A percentile compares a stretch with the other conserved stretches of the same genome.
These are phyloP conservation scores for Cystofilobasidium bisporidii DNA, from an alignment of 768 basidiomycete genomes.

Conservation along the genomic window DNA sequence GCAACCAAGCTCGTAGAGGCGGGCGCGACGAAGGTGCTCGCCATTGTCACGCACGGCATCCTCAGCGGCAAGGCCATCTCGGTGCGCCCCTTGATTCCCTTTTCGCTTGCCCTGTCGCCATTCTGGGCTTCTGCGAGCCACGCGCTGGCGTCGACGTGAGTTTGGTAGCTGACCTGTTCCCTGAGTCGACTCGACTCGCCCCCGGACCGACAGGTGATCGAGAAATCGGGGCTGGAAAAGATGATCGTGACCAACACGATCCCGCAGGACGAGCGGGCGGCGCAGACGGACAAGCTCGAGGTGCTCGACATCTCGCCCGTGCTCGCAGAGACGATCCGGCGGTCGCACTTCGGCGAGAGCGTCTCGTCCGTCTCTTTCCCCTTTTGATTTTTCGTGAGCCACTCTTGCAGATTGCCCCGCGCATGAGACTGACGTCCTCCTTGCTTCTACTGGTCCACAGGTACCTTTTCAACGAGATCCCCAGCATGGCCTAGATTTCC, in stretches of 20 bases:
- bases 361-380: conserved; percentile 18
- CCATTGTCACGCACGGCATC: conserved; percentile 65
- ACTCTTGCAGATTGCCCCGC: too few relatives aligned
- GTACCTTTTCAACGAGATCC: conserved; percentile 28
- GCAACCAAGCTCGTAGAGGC: conserved; percentile 75
- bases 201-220: conserved; percentile 42
- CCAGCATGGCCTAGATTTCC: conserved; percentile 5
- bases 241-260: conserved; percentile 95
- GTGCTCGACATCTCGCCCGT: conserved; percentile 84
- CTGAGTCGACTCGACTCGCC: too few relatives aligned
- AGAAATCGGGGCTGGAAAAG: conserved; percentile 65
- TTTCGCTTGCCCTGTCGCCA: not conserved
- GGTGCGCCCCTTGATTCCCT: conserved; percentile 47
- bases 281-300: conserved; percentile 56
- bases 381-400: too few relatives aligned
- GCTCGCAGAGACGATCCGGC: conserved; percentile 88
- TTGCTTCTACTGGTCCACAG: not conserved
- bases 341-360: conserved; percentile 39
- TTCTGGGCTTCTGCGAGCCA: too few relatives aligned
- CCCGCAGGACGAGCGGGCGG: conserved; percentile 61
- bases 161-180: too few relatives aligned
- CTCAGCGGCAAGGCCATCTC: conserved; percentile 30
- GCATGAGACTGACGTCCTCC: not conserved
- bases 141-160: too few relatives aligned
- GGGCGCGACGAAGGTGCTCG: conserved; percentile 77